Conservation (phyloP, 225 moss, liverwort and hornwort species). For the Takakia lepidozioides region DNA sequence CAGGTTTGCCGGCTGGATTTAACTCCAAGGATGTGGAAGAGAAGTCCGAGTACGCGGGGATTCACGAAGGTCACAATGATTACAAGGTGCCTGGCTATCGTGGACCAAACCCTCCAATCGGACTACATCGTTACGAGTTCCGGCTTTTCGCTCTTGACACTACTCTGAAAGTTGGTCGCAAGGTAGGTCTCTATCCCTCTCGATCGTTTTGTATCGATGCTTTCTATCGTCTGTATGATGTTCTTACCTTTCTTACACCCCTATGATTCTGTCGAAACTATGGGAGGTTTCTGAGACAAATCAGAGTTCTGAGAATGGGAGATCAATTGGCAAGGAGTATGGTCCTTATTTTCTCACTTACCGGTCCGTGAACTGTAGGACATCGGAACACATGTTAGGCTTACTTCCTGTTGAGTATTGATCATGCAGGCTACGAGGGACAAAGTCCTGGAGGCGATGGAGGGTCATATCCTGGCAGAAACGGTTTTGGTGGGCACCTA, state of each 20-base stretch:
- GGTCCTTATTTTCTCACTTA: too few relatives aligned
- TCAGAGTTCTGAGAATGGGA: too few relatives aligned
- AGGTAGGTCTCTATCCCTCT: constrained; percentile 26
- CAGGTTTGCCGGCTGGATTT: constrained; percentile 77
- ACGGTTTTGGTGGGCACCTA: constrained; percentile 30
- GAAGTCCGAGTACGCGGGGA: constrained; percentile 36
- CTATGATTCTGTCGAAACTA: too few relatives aligned
- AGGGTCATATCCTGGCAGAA: constrained; percentile 54
- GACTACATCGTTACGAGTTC: constrained; percentile 44
- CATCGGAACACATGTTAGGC: too few relatives aligned
- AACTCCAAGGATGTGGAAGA: constrained; percentile 41
- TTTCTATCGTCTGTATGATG: too few relatives aligned
- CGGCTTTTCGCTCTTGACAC: constrained; percentile 64
- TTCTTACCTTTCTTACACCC: too few relatives aligned
- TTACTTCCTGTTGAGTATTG: neutral
- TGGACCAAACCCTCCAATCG: constrained; percentile 54
- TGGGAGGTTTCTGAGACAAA: too few relatives aligned
- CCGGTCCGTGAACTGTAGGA: too few relatives aligned
- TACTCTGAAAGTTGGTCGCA: constrained; percentile 53
- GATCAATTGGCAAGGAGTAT: too few relatives aligned
- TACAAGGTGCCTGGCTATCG: constrained; percentile 60
- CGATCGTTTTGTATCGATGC: too few relatives aligned
- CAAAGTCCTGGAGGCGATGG: constrained; percentile 51
- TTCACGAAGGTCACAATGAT: constrained; percentile 79
- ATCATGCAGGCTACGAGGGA: constrained; percentile 41